These are phyloP conservation scores for Geranomyces michiganensis DNA, from an alignment of 192 early-diverging fungal genomes.

Conservation along the genomic window DNA sequence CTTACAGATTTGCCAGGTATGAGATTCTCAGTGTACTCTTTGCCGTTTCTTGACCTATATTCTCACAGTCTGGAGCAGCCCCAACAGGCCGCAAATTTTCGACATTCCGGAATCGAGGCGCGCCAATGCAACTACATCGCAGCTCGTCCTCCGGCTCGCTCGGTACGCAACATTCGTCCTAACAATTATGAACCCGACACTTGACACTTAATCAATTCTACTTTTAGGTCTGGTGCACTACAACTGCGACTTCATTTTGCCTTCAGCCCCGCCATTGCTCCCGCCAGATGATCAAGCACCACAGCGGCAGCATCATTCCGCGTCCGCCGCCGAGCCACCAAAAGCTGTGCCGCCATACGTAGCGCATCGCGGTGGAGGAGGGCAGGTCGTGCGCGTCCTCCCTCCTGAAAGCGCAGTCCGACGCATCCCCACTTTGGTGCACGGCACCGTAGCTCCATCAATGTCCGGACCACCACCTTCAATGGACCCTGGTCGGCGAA, in stretches of 20 bases:
- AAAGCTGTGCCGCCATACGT: background rate
- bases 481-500: conserved; percentile 12
- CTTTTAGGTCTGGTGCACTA: conserved; percentile 26
- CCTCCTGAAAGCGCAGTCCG: conserved; percentile 15
- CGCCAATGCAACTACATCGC: background rate
- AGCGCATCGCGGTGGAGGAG: conserved; percentile 22
- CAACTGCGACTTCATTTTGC: conserved; percentile 34
- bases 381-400: conserved; percentile 17
- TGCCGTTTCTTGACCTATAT: too few relatives aligned
- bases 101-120: too few relatives aligned
- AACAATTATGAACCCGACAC: background rate
- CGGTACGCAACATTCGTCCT: background rate
- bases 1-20: conserved; percentile 1
- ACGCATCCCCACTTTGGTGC: conserved; percentile 13
- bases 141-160: conserved; percentile 7
- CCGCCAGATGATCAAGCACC: background rate
- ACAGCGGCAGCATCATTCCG: background rate
- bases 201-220: background rate
- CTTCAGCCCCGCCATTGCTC: conserved; percentile 1
- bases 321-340: conserved; percentile 13
- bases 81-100: too few relatives aligned
- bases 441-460: background rate
- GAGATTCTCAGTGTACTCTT: background rate
- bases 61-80: too few relatives aligned
- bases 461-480: too few relatives aligned